These are phyloP conservation scores for Crithidia acanthocephali DNA, from an alignment of 208 protist genomes.

Conservation along the genomic window DNA sequence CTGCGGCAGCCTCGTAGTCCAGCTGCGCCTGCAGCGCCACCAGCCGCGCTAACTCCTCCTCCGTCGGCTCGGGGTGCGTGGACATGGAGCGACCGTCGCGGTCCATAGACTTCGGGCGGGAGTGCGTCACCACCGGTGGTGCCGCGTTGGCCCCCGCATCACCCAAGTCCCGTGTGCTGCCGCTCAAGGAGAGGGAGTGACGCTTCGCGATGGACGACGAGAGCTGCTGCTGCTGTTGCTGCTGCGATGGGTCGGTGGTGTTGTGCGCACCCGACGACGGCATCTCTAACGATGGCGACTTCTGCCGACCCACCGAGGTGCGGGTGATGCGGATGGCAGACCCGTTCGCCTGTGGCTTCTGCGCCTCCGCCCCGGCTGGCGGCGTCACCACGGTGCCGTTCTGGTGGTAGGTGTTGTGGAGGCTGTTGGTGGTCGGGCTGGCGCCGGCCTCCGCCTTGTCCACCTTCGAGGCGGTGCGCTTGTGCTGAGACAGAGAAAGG, in stretches of 20 bases:
- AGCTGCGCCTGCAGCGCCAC: slow-evolving; percentile 64
- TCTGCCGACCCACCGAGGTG: slow-evolving; percentile 3
- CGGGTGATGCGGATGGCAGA: slow-evolving; percentile 8
- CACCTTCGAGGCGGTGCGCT: slow-evolving; percentile 1
- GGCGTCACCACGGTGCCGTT: slow-evolving; percentile 8
- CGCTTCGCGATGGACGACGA: slow-evolving; percentile 3
- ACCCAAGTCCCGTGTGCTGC: slow-evolving; percentile 7
- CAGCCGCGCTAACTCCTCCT: slow-evolving; percentile 63
- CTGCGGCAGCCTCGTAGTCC: slow-evolving; percentile 49
- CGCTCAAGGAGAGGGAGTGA: slow-evolving; percentile 18
- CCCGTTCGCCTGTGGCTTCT: not conserved
- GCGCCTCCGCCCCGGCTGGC: not conserved
- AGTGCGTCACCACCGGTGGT: not conserved
- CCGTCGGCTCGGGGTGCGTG: slow-evolving; percentile 24
- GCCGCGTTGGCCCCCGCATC: not conserved
- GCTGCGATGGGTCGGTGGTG: not conserved
- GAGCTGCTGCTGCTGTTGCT: slow-evolving; percentile 1
- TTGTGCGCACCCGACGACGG: not conserved
- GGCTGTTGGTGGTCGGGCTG: not conserved
- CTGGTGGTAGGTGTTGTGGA: slow-evolving; percentile 11
- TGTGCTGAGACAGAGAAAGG: not conserved
- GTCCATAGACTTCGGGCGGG: slow-evolving; percentile 19
- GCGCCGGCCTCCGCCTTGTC: not conserved
- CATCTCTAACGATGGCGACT: slow-evolving; percentile 7
- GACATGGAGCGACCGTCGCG: slow-evolving; percentile 16